These are phyloP conservation scores for Vanrija humicola DNA, from an alignment of 1,284 basidiomycete genomes.

Conservation along the genomic window DNA sequence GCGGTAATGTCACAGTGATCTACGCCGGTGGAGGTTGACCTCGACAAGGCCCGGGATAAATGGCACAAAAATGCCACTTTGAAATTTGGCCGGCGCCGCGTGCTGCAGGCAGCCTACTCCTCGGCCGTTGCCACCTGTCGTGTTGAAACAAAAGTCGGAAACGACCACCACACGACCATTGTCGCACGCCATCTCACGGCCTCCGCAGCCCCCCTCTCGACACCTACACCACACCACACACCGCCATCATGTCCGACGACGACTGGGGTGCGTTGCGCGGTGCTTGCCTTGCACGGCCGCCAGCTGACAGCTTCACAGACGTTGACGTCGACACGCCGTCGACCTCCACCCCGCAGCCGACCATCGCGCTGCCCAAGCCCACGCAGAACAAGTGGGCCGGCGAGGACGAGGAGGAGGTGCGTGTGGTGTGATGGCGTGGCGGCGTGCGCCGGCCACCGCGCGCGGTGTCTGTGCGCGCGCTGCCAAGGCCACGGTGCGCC, in stretches of 20 bases:
- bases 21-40: background rate
- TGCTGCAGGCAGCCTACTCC: no score
- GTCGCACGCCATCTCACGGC: background rate
- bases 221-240: background rate
- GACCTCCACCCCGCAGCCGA: constrained; percentile 49
- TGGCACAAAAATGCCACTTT: background rate
- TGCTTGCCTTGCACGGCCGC: no score
- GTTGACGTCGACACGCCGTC: constrained; percentile 55
- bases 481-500: background rate
- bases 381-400: constrained; percentile 65
- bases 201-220: background rate
- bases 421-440: constrained; percentile 38
- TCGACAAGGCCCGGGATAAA: background rate
- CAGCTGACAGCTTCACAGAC: constrained; percentile 22
- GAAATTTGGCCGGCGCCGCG: background rate
- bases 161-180: background rate
- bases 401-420: constrained; percentile 75
- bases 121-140: background rate
- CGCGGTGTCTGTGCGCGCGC: background rate
- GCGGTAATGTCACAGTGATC: no score
- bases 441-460: constrained; percentile 48
- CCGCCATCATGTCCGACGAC: constrained; percentile 35
- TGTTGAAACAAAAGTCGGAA: constrained; percentile 13
- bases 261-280: constrained; percentile 36
- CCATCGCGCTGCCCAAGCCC: constrained; percentile 47